A percentile compares a stretch with the other conserved stretches of the same genome.
phyloP scores from a whole-genome alignment of 768 basidiomycete genomes.

The Aureoboletus auriporus region DNA sequence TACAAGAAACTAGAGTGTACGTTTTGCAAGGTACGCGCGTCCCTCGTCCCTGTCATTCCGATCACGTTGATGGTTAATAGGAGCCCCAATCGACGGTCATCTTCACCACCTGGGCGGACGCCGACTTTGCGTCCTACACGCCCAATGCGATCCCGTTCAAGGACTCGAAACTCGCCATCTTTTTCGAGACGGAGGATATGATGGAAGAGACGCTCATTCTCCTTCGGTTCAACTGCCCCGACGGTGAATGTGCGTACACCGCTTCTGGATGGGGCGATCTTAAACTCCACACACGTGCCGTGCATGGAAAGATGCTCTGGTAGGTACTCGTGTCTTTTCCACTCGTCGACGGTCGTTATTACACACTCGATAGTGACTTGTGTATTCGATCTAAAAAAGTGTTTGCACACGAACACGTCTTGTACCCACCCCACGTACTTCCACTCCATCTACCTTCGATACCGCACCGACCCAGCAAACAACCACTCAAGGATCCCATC shows the following conservation, averaged over 20 bases:
- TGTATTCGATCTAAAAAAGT: slow-evolving; percentile 91
- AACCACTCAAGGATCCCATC: slow-evolving; percentile 47
- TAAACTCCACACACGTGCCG: slow-evolving; percentile 74
- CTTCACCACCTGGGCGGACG: slow-evolving; percentile 65
- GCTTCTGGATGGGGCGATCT: slow-evolving; percentile 88
- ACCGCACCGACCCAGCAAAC: slow-evolving; percentile 38
- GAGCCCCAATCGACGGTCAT: slow-evolving; percentile 72
- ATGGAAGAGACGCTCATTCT: slow-evolving; percentile 93
- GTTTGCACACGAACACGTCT: slow-evolving; percentile 89
- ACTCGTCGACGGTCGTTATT: neutral
- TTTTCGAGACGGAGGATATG: slow-evolving; percentile 88
- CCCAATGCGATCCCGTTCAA: slow-evolving; percentile 56
- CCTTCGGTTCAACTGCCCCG: slow-evolving; percentile 93
- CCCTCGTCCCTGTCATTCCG: neutral
- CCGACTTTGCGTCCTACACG: slow-evolving; percentile 54
- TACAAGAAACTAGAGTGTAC: slow-evolving; percentile 95
- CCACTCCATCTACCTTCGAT: slow-evolving; percentile 76
- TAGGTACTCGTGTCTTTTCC: slow-evolving; percentile 25
- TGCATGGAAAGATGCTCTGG: slow-evolving; percentile 82
- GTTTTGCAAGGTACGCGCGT: slow-evolving; percentile 78
- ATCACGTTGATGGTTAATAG: slow-evolving; percentile 32
- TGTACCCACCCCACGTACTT: slow-evolving; percentile 68
- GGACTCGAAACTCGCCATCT: slow-evolving; percentile 70
- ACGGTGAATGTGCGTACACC: slow-evolving; percentile 75
- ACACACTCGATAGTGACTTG: slow-evolving; percentile 55